Percentiles rank a stretch among this genome's conserved stretches.
phyloP scores from a whole-genome alignment of 1,284 basidiomycete species.

The Sphaerobolus stellatus region DNA sequence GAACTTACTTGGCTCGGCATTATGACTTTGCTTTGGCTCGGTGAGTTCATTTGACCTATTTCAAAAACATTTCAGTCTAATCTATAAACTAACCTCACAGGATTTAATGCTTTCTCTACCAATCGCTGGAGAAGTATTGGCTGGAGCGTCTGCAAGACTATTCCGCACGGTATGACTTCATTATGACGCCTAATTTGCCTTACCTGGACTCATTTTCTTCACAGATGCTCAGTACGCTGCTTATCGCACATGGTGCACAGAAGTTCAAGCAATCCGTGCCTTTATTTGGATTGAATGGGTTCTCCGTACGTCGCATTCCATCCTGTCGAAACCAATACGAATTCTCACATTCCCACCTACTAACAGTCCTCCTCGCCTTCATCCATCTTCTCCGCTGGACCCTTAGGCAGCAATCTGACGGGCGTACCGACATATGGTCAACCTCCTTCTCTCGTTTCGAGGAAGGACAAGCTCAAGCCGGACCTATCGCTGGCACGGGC shows the following conservation, averaged over 20 bases:
- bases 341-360: neutral
- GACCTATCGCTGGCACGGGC: neutral
- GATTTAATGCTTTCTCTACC: conserved; percentile 60
- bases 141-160: conserved; percentile 46
- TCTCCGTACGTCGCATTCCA: conserved; percentile 39
- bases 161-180: conserved; percentile 42
- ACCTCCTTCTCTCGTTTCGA: conserved; percentile 51
- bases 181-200: neutral
- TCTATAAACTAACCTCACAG: conserved; percentile 27
- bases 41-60: conserved; percentile 31
- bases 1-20: conserved; percentile 47
- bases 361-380: conserved; percentile 44
- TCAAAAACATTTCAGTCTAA: neutral
- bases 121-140: conserved; percentile 49
- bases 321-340: neutral
- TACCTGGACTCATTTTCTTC: neutral
- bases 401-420: conserved; percentile 41
- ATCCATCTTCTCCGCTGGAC: conserved; percentile 44
- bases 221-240: conserved; percentile 41
- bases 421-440: conserved; percentile 51
- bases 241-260: conserved; percentile 51
- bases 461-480: neutral
- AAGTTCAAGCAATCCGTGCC: conserved; percentile 53
- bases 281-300: conserved; percentile 60
- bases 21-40: conserved; percentile 53